These are phyloP conservation scores for Waitea zeae DNA, from an alignment of 1,284 basidiomycete species.

Conservation along the genomic window DNA sequence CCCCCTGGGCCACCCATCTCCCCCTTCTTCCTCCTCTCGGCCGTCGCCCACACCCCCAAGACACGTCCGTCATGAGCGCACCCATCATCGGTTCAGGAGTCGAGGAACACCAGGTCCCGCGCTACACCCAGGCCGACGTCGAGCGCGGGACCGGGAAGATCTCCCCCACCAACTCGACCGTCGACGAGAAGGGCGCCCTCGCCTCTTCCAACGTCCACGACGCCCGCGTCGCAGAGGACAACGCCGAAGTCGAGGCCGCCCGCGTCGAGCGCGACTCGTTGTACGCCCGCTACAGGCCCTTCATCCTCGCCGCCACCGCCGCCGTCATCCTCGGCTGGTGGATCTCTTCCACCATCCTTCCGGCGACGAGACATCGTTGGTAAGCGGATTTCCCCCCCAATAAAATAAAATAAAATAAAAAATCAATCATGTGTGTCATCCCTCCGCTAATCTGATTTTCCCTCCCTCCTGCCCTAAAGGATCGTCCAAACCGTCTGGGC, in stretches of 20 bases:
- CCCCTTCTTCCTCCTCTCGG: no score
- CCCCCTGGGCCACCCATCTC: no score
- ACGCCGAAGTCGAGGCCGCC: conserved; percentile 12
- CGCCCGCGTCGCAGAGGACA: conserved; percentile 6
- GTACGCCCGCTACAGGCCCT: conserved; percentile 16
- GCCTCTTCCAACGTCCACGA: conserved; percentile 11
- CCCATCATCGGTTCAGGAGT: no score
- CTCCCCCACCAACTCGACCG: conserved; percentile 5
- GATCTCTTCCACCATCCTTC: conserved; percentile 53
- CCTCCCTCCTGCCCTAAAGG: conserved; percentile 23
- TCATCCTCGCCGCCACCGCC: conserved; percentile 33
- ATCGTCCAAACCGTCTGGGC: conserved; percentile 66
- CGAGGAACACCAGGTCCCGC: no score
- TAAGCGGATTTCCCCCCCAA: conserved; percentile 12
- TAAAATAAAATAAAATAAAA: no score
- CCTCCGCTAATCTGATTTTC: conserved; percentile 9
- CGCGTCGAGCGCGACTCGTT: conserved; percentile 6
- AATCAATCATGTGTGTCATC: no score
- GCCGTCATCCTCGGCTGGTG: conserved; percentile 63
- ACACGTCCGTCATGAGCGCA: no score
- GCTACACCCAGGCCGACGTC: no score
- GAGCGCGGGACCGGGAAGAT: no score
- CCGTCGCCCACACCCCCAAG: no score
- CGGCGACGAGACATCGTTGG: conserved; percentile 60
- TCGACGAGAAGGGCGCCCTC: conserved; percentile 10